These are phyloP conservation scores for Penicillium taxi DNA, from an alignment of 495 filamentous ascomycete species.

Conservation along the genomic window DNA sequence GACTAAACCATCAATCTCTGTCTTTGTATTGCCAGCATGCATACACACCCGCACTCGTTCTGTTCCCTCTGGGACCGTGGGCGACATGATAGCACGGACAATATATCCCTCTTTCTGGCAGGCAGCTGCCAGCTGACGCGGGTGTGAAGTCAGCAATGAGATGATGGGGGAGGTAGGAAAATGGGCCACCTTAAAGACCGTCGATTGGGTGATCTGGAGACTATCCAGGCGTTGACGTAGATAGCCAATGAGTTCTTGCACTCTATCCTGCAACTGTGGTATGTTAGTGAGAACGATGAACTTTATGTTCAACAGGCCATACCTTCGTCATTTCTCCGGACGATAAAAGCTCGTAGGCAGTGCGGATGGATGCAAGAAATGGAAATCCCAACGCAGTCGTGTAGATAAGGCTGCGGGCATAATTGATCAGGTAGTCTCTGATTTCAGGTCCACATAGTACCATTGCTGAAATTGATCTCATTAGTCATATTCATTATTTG, in stretches of 20 bases:
- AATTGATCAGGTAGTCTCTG: slow-evolving; percentile 38
- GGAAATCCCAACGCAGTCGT: slow-evolving; percentile 44
- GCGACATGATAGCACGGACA: slow-evolving; percentile 43
- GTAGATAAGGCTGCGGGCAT: slow-evolving; percentile 42
- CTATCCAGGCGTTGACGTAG: slow-evolving; percentile 25
- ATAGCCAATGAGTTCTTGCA: slow-evolving; percentile 32
- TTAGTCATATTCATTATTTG: background rate
- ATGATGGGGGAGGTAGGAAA: slow-evolving; percentile 39
- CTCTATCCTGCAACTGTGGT: slow-evolving; percentile 28
- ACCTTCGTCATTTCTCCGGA: slow-evolving; percentile 36
- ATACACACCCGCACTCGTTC: slow-evolving; percentile 44
- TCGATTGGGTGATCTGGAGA: slow-evolving; percentile 20
- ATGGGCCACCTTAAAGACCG: slow-evolving; percentile 31
- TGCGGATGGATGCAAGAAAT: slow-evolving; percentile 38
- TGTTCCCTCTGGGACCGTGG: slow-evolving; percentile 40
- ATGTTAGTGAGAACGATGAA: background rate
- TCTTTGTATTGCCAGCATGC: slow-evolving; percentile 42
- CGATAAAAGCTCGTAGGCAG: slow-evolving; percentile 37
- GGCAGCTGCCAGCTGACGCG: slow-evolving; percentile 21
- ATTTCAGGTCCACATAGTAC: slow-evolving; percentile 41
- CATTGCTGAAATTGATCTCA: slow-evolving; percentile 17
- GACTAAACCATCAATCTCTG: slow-evolving; percentile 38
- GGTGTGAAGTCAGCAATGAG: slow-evolving; percentile 35
- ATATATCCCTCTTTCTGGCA: slow-evolving; percentile 30
- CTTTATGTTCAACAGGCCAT: background rate